These are phyloP conservation scores for Sugiyamaella chiloensis DNA, from an alignment of 805 yeast species.

Conservation along the genomic window DNA sequence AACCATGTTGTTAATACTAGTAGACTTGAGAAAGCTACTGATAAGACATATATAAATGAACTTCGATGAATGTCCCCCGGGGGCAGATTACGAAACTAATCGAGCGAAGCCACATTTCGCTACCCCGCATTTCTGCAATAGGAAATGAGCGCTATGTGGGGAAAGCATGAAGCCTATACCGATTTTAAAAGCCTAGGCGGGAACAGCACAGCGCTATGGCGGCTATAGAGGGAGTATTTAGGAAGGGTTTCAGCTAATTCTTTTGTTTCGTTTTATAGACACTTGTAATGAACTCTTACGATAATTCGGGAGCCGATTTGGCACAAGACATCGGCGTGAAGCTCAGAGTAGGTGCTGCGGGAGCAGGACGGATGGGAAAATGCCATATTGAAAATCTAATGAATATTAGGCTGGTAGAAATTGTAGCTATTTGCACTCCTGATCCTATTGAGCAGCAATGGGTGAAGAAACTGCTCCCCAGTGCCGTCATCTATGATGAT, in stretches of 20 bases:
- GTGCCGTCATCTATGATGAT: constrained; percentile 6
- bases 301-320: background rate
- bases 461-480: constrained; percentile 9
- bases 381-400: constrained; percentile 18
- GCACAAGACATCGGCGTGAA: background rate
- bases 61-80: background rate
- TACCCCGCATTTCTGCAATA: background rate
- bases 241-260: too few species aligned
- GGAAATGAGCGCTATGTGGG: background rate
- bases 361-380: constrained; percentile 22
- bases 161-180: background rate
- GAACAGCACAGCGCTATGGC: too few species aligned
- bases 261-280: too few species aligned
- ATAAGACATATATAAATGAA: background rate
- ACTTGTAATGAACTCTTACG: background rate
- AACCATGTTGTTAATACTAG: background rate
- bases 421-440: constrained; percentile 18
- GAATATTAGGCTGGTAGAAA: constrained; percentile 4
- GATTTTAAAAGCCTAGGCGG: too few species aligned
- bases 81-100: background rate
- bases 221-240: too few species aligned
- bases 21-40: too few species aligned
- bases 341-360: constrained; percentile 17
- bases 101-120: background rate
- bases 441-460: constrained; percentile 15